Base-by-base conservation (phyloP, 2,329 filamentous ascomycete genomes). In the Ophiostoma piceae region DNA sequence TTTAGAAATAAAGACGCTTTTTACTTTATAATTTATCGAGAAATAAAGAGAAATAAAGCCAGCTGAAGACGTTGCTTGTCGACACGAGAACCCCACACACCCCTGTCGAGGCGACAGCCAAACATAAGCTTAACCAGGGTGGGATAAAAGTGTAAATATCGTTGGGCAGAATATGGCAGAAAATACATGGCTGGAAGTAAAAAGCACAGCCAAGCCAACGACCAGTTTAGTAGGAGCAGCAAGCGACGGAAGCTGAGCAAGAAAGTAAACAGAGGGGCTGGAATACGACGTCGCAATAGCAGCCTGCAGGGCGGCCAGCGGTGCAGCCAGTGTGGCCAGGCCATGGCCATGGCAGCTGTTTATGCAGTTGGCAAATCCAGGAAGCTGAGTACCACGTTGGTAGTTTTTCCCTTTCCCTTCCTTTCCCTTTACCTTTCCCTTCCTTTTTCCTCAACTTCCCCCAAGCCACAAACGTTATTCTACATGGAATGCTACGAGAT, bases 201-300 rank as follows among this genome's bases (percentile, higher is more conserved):
- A 57, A 26, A 12, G 51, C 22, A 57, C 51, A 26, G 11, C 9
- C n/a, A 11, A 11, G 51, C 16, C 41, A 43, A 43, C 16, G 12
- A 16, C 41, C 8, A 35, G 35, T 35, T 35, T 43, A 43, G 41
- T 19, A 16, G 41, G 41, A 19, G 19, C 7, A 54, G 47, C 19
- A 54, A 54, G 47, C 47, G n/a, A 54, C 3, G 47, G 16, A 54
- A 9, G n/a, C 16, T 9, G 8, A 54, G 41, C 43, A 47, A 47
- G 43, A 47, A 26, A 57, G 51, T 57, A 57, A 57, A 57, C 51
- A 57, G 51, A 57, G 51, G 51, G 51, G 51, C 51, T 57, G 51
- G 22, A 12, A 57, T 57, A 57, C n/a, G 51, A 57, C 51, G 51
- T 57, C 51, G 51, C 43, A 47, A n/a, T 57, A 12, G 51, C 51